Percentiles rank a stretch among this genome's conserved stretches.
Conservation (phyloP, 177 flowering plant genomes). For the Vitis hybrid region DNA sequence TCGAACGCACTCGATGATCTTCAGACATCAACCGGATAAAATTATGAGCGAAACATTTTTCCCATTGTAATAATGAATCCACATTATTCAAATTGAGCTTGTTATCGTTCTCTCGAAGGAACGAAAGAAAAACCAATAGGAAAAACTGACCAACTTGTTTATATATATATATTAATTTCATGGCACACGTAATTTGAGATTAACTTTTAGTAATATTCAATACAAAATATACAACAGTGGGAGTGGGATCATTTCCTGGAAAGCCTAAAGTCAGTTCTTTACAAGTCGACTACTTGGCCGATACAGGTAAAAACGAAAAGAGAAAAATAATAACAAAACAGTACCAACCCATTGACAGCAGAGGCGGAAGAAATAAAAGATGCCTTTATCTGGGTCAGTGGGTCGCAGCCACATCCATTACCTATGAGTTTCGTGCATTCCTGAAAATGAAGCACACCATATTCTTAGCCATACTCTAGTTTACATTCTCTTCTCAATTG, state of each 20-base stretch:
- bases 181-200: slow-evolving; percentile 2
- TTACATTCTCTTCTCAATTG: not conserved
- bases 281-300: slow-evolving; percentile 12
- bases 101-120: too few species aligned
- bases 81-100: too few species aligned
- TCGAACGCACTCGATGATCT: too few species aligned
- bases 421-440: slow-evolving; percentile 23
- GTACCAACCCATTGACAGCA: not conserved
- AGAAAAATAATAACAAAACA: not conserved
- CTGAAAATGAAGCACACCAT: slow-evolving; percentile 15
- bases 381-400: not conserved
- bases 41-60: too few species aligned
- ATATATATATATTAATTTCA: not conserved
- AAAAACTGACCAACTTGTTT: not conserved
- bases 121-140: not conserved
- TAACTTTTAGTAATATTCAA: slow-evolving; percentile 8
- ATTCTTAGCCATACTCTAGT: not conserved
- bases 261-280: slow-evolving; percentile 19
- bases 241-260: slow-evolving; percentile 3
- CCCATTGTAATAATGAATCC: too few species aligned
- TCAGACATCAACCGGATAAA: too few species aligned
- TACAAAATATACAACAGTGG: slow-evolving; percentile 20
- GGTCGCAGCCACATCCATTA: not conserved
- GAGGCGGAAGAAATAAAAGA: not conserved
- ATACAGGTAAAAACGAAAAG: not conserved